These are phyloP conservation scores for Hypoxylon fragiforme DNA, from an alignment of 495 filamentous ascomycete genomes.

Conservation along the genomic window DNA sequence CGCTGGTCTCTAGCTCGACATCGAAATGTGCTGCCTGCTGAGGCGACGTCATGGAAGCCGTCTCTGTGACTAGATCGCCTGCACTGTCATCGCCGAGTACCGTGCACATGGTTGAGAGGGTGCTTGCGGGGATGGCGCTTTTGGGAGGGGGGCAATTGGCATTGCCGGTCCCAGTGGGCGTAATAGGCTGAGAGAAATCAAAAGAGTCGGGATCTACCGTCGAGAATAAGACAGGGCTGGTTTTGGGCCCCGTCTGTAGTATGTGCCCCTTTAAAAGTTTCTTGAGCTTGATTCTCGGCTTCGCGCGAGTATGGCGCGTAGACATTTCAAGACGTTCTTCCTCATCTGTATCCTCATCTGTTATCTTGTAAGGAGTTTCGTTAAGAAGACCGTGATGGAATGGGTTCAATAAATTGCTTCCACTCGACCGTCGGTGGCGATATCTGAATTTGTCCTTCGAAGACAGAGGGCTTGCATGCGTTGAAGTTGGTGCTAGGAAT, in stretches of 20 bases:
- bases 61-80: conserved; percentile 10
- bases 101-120: conserved; percentile 7
- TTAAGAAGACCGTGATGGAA: conserved; percentile 3
- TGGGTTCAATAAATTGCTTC: conserved; percentile 25
- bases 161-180: conserved; percentile 16
- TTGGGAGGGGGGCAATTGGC: neutral
- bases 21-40: conserved; percentile 13
- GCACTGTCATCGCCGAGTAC: neutral
- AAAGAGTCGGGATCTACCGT: conserved; percentile 30
- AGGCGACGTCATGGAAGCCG: conserved; percentile 27
- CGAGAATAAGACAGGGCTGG: conserved; percentile 18
- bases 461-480: conserved; percentile 1
- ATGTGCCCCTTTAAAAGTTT: conserved; percentile 34
- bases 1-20: conserved; percentile 27
- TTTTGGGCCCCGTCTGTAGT: conserved; percentile 26
- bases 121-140: conserved; percentile 3
- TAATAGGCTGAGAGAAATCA: conserved; percentile 41
- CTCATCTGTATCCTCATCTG: conserved; percentile 46
- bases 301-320: conserved; percentile 20
- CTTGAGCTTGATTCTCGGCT: conserved; percentile 37
- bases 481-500: conserved; percentile 1
- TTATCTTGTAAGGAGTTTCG: conserved; percentile 34
- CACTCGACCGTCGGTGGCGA: conserved; percentile 34
- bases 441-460: conserved; percentile 25
- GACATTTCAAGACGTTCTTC: conserved; percentile 49